Conservation (phyloP, 495 filamentous ascomycete species). For the Polyplosphaeria fusca region DNA sequence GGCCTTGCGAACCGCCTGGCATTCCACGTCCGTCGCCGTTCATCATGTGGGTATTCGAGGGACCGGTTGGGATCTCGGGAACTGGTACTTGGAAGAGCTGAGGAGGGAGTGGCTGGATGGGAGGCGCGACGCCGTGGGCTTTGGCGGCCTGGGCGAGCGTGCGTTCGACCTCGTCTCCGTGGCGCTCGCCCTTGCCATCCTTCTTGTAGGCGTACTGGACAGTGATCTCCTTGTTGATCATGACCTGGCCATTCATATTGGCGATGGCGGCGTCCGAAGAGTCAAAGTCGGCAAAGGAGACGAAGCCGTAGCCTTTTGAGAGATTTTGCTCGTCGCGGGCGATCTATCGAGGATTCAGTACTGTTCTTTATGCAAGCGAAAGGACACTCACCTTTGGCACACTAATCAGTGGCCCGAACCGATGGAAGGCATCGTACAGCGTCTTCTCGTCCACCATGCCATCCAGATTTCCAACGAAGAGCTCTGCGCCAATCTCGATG, state of each 20-base stretch:
- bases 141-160: conserved; percentile 89
- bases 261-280: conserved; percentile 86
- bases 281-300: conserved; percentile 92
- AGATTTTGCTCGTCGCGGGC: conserved; percentile 88
- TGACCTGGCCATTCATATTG: conserved; percentile 94
- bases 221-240: conserved; percentile 92
- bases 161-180: conserved; percentile 91
- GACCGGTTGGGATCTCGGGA: conserved; percentile 30
- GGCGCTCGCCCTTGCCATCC: conserved; percentile 94
- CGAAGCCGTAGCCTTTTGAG: conserved; percentile 94
- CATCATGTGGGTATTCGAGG: conserved; percentile 48
- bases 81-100: conserved; percentile 48
- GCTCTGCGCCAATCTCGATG: conserved; percentile 91
- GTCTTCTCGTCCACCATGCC: conserved; percentile 93
- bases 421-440: conserved; percentile 94
- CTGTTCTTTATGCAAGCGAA: too few species aligned
- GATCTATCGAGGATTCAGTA: conserved; percentile 69
- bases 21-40: conserved; percentile 49
- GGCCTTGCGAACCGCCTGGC: conserved; percentile 35
- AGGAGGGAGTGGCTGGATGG: conserved; percentile 56
- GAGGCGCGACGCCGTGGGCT: conserved; percentile 84
- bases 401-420: conserved; percentile 81
- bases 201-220: conserved; percentile 99
- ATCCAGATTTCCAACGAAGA: conserved; percentile 96
- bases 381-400: too few species aligned